Conservation (phyloP, 2,329 filamentous ascomycete genomes). For the Fusarium succisae region DNA sequence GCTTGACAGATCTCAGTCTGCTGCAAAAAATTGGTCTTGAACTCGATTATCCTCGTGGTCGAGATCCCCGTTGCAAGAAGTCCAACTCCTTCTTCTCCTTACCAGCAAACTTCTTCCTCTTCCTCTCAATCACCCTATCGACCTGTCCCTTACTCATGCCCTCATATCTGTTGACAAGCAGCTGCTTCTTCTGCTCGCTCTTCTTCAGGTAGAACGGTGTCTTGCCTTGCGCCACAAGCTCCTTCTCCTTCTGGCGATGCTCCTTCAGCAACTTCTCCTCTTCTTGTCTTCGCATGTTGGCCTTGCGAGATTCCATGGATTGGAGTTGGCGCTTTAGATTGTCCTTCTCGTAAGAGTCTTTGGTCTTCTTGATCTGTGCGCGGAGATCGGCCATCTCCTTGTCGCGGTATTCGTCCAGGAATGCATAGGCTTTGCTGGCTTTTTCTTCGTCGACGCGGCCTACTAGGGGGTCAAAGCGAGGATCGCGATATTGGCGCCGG, state of each 20-base stretch:
- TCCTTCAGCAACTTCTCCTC: constrained; percentile 75
- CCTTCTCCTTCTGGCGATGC: constrained; percentile 85
- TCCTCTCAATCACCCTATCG: constrained; percentile 84
- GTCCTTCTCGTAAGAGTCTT: constrained; percentile 72
- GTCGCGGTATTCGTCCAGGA: constrained; percentile 86
- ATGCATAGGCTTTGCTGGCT: constrained; percentile 80
- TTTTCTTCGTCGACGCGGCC: constrained; percentile 63
- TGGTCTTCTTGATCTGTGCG: constrained; percentile 70
- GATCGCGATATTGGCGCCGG: constrained; percentile 77
- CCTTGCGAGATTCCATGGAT: constrained; percentile 80
- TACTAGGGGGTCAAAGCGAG: constrained; percentile 80
- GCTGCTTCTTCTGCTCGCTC: constrained; percentile 87
- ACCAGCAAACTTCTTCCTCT: constrained; percentile 86
- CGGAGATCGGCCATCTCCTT: constrained; percentile 83
- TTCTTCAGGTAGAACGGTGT: constrained; percentile 93
- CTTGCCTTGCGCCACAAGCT: constrained; percentile 87
- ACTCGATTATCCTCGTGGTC: constrained; percentile 15
- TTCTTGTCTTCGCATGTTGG: constrained; percentile 74
- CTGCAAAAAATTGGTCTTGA: neutral
- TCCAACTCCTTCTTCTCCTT: constrained; percentile 84
- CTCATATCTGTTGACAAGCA: constrained; percentile 81
- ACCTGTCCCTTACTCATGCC: constrained; percentile 87
- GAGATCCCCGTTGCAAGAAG: constrained; percentile 46
- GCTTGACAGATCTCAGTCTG: neutral
- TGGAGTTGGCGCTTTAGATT: constrained; percentile 76